These are phyloP conservation scores for Babesia gibsoni DNA, from an alignment of 169 alveolate genomes.

Conservation along the genomic window DNA sequence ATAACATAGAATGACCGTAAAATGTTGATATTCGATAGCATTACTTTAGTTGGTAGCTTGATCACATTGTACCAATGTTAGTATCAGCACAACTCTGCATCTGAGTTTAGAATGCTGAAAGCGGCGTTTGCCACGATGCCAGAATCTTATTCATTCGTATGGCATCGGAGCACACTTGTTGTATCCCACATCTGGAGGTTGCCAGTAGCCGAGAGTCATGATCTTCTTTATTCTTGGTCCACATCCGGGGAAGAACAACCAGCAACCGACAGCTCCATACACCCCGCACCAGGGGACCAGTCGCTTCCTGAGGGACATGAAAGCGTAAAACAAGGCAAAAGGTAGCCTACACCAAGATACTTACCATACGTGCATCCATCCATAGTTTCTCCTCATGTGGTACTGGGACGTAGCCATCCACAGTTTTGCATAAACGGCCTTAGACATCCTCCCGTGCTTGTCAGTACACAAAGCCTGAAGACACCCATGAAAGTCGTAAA, in stretches of 20 bases:
- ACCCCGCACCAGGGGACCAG: conserved; percentile 68
- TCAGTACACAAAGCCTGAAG: not conserved
- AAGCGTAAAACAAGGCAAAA: not conserved
- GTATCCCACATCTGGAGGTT: conserved; percentile 73
- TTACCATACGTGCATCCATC: conserved; percentile 76
- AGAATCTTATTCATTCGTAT: conserved; percentile 45
- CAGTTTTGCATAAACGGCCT: conserved; percentile 74
- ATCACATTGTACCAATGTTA: too few species aligned
- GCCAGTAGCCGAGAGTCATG: conserved; percentile 71
- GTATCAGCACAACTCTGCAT: too few species aligned
- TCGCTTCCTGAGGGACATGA: conserved; percentile 52
- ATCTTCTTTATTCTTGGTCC: conserved; percentile 56
- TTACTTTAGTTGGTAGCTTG: too few species aligned
- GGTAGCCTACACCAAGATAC: not conserved
- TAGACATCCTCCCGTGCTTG: conserved; percentile 51
- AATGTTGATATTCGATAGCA: too few species aligned
- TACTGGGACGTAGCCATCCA: conserved; percentile 78
- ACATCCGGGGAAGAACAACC: conserved; percentile 67
- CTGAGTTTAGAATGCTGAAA: too few species aligned
- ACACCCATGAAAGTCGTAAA: not conserved
- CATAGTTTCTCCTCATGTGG: conserved; percentile 71
- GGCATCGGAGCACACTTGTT: conserved; percentile 60
- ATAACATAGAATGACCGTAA: too few species aligned
- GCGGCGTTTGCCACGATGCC: too few species aligned
- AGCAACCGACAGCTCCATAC: conserved; percentile 59